Evolutionary conservation across 306 rosid genomes (phyloP).

Genomic region (Begonia masoniana): DNA sequence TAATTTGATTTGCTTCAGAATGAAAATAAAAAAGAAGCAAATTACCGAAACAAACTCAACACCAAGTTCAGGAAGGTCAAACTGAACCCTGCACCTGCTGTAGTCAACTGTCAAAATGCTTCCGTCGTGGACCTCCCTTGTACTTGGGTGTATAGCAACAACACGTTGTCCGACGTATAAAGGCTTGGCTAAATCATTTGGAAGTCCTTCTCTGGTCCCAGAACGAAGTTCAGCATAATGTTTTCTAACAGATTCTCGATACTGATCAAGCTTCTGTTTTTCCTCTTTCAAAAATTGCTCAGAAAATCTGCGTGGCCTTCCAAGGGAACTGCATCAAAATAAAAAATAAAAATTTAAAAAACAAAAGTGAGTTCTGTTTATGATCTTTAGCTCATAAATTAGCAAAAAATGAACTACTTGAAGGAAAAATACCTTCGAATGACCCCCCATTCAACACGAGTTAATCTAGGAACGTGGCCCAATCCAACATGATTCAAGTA

Average conservation of each 20-base stretch:
- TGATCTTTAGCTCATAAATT: too few species aligned
- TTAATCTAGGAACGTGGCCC: constrained; percentile 89
- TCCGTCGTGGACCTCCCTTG: constrained; percentile 78
- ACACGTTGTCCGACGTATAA: constrained; percentile 75
- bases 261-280: constrained; percentile 72
- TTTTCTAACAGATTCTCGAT: constrained; percentile 73
- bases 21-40: constrained; percentile 5
- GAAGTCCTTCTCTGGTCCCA: constrained; percentile 67
- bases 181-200: constrained; percentile 81
- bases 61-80: constrained; percentile 75
- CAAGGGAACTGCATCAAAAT: constrained; percentile 71
- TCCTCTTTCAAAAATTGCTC: constrained; percentile 72
- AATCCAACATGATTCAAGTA: constrained; percentile 91
- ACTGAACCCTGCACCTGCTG: constrained; percentile 58
- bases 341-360: neutral
- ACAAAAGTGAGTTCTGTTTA: too few species aligned
- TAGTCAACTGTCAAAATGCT: constrained; percentile 63
- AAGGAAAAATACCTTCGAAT: constrained; percentile 54
- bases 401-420: neutral
- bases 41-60: constrained; percentile 71
- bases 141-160: constrained; percentile 65
- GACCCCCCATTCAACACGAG: constrained; percentile 96
- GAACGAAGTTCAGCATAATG: constrained; percentile 82
- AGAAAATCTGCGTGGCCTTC: constrained; percentile 88
- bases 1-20: neutral